phyloP scores from a whole-genome alignment of 192 early-diverging fungal species.

The Coemansia sp. region DNA sequence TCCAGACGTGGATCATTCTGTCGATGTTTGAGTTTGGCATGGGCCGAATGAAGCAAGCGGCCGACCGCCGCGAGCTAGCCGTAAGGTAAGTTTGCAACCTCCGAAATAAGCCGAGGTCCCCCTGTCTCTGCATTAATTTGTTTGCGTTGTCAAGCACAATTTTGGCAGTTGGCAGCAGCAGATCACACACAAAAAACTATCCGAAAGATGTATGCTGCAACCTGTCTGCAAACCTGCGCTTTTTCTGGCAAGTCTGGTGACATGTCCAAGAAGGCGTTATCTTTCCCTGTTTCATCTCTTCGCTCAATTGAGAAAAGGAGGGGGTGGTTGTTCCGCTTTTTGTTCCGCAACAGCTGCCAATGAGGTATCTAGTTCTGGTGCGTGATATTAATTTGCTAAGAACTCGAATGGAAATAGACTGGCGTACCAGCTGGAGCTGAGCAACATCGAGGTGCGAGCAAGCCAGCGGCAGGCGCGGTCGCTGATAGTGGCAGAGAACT shows the following conservation, averaged over 20 bases:
- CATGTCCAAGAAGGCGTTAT: not conserved
- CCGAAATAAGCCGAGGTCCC: not conserved
- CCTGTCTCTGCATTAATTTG: not conserved
- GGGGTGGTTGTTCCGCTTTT: too few relatives aligned
- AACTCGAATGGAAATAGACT: constrained; percentile 29
- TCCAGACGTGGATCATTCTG: constrained; percentile 54
- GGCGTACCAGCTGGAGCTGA: constrained; percentile 53
- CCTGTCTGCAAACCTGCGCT: too few relatives aligned
- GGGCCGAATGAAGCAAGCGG: constrained; percentile 49
- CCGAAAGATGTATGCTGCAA: not conserved
- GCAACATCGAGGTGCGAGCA: constrained; percentile 51
- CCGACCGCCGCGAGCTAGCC: constrained; percentile 53
- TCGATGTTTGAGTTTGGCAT: constrained; percentile 57
- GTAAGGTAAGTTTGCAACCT: constrained; percentile 35
- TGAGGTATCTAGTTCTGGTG: too few relatives aligned
- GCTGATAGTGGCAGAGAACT: constrained; percentile 56
- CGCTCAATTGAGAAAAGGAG: not conserved
- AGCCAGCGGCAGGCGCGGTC: constrained; percentile 53
- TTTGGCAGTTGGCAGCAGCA: not conserved
- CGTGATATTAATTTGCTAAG: too few relatives aligned
- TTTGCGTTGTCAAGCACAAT: not conserved
- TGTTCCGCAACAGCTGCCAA: too few relatives aligned
- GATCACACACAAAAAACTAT: not conserved
- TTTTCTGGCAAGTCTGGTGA: not conserved
- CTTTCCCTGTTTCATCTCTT: not conserved